Conservation (phyloP, 148 eudicot genomes). For the Spergularia marina region DNA sequence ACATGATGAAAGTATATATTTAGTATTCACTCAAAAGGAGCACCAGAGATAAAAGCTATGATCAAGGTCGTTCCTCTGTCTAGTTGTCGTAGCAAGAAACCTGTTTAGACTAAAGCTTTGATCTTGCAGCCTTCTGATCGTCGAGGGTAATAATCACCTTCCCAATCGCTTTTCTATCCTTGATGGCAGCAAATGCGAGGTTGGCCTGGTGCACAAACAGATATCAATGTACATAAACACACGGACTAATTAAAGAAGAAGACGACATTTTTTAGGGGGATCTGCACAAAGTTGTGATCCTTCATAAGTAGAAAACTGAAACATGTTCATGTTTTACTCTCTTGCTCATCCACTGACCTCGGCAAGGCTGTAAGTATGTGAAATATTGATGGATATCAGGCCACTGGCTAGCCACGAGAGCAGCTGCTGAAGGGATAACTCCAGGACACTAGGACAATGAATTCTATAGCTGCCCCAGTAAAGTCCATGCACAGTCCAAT, state of each 20-base stretch:
- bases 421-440: constrained; percentile 70
- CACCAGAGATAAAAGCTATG: not conserved
- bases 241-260: not conserved
- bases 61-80: not conserved
- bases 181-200: constrained; percentile 82
- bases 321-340: not conserved
- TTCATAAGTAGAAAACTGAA: not conserved
- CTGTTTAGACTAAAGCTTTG: constrained; percentile 52
- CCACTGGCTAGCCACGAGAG: constrained; percentile 75
- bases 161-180: constrained; percentile 79
- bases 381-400: constrained; percentile 59
- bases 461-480: constrained; percentile 91
- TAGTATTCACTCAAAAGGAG: not conserved
- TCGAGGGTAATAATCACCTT: constrained; percentile 79
- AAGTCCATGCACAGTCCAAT: constrained; percentile 97
- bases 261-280: not conserved
- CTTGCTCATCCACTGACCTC: constrained; percentile 47
- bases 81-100: not conserved
- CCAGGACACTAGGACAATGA: constrained; percentile 58
- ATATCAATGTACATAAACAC: not conserved
- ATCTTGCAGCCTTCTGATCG: constrained; percentile 45
- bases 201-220: constrained; percentile 53
- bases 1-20: not conserved
- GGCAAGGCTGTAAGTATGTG: constrained; percentile 60
- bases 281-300: not conserved